Base-by-base conservation (phyloP, 176 grass and related monocot species). In the Chrysopogon serrulatus region DNA sequence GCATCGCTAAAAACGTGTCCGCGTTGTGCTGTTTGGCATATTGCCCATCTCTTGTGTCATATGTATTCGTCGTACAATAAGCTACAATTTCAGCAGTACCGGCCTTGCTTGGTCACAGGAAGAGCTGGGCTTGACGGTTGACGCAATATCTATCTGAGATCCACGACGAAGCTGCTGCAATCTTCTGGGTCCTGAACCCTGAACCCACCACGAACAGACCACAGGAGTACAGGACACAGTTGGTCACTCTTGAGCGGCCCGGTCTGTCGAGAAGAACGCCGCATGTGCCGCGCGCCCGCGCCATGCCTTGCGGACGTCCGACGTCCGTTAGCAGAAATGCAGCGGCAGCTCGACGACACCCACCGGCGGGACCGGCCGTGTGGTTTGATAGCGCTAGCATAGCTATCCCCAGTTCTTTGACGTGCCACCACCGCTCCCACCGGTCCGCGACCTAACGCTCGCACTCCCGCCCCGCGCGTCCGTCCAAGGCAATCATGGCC, bases 371-470 rank as follows among this genome's bases (percentile, higher is more conserved):
- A n/a, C 49, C 19, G 48, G 48, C 18, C 48, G 49, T n/a, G 21
- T 56, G 53, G 53, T 57, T 24, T n/a, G n/a, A n/a, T n/a, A n/a
- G n/a, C n/a, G 21, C 53, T 57, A 9, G 23, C 53, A n/a, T 57
- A 24, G 53, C 53, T 56, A 56, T 54, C 51, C 51, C 21, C 53
- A 56, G 49, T 19, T 15, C 17, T 3, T 11, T 24, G 53, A 57
- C 23, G 23, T 57, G 53, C 61, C 71, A 68, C 59, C 68, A 67
- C 60, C 57, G 1, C 67, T 10, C 54, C 84, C 56, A 64, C 66
- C 57, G 28, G 44, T 34, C 71, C 17, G 26, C 5, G 37, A 86
- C 70, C 85, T 82, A 87, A 81, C 78, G 24, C 47, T 27, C 47
- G 47, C 78, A 87, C 85, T 36, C 17, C 28, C n/a, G 4, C 31